Percentiles rank a stretch among this genome's conserved stretches.
Conservation (phyloP, 2,329 filamentous ascomycete species). For the Arachnopeziza araneosa region DNA sequence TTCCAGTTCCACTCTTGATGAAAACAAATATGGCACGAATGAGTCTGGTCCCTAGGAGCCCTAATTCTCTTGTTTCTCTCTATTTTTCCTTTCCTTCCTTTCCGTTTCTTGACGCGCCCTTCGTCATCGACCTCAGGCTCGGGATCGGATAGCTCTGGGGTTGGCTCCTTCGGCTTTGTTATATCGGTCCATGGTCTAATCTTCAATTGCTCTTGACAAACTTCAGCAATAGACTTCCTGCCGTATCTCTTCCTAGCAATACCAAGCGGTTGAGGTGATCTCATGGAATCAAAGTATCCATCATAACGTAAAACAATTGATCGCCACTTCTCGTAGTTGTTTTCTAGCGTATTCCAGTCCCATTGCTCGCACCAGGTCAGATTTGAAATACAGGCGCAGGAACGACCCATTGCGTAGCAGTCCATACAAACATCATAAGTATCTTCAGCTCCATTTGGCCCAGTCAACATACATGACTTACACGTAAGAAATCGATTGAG, state of each 20-base stretch:
- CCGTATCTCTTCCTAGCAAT: conserved; percentile 60
- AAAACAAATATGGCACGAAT: conserved; percentile 76
- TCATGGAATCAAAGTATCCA: conserved; percentile 57
- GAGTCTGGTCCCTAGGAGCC: conserved; percentile 36
- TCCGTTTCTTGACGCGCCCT: conserved; percentile 55
- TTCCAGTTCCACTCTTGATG: conserved; percentile 79
- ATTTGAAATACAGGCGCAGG: conserved; percentile 80
- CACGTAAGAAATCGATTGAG: conserved; percentile 97
- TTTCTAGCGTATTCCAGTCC: conserved; percentile 70
- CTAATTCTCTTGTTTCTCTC: conserved; percentile 46
- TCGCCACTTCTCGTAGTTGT: conserved; percentile 80
- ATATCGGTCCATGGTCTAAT: conserved; percentile 78
- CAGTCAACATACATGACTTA: conserved; percentile 68
- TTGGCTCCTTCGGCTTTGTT: conserved; percentile 35
- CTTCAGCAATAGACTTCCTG: conserved; percentile 79
- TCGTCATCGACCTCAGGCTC: conserved; percentile 60
- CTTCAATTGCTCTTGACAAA: conserved; percentile 87
- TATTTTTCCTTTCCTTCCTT: conserved; percentile 59
- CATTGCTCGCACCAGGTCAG: conserved; percentile 93
- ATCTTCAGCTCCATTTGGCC: conserved; percentile 67
- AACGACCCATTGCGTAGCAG: conserved; percentile 95
- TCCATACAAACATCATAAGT: conserved; percentile 98
- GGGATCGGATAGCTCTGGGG: conserved; percentile 40
- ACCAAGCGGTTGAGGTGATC: conserved; percentile 64
- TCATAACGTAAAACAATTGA: conserved; percentile 70